Evolutionary conservation across 2,329 filamentous ascomycete genomes (phyloP), one percentile per base, ranked within the genome.

Genomic region (Epicoccum nigrum): DNA sequence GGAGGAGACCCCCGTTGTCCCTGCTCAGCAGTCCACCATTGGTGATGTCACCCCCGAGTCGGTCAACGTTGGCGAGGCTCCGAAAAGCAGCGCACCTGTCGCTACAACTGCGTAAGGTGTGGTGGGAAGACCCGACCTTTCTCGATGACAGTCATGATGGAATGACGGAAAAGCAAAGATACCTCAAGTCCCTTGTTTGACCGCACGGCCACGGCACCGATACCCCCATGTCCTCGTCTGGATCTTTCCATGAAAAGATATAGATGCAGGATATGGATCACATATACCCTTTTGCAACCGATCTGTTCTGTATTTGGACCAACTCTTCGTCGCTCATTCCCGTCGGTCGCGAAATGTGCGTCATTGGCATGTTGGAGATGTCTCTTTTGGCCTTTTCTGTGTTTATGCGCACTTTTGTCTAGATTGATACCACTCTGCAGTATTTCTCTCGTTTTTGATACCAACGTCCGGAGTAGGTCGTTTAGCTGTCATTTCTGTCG

Each of bases 351-450:
- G 55, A 55, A 65, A 69, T 67, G 59, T 58, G 68, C 62, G 67
- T 68, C 69, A 69, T 64, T 63, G 64, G 63, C 65, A 67, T 68
- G 63, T 68, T 64, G 65, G 63, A 59, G 60, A 58, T 61, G 61
- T 67, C 65, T 60, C 37, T 64, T 65, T 62, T 61, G 68, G 60
- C 49, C 62, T 63, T 55, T 64, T 61, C 59, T 59, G 52, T 68
- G 63, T 63, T 67, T 64, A 63, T 67, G 67, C 62, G 63, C 59
- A 59, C 64, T 64, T 64, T 70, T 71, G 65, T 70, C 70, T 73
- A 75, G 72, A 73, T 72, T 75, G 72, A 74, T 74, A 74, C 71
- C 72, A 75, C 71, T 70, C 55, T 71, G 65, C 68, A 67, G 58
- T 69, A 62, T 67, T 70, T 68, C 59, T 69, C 62, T 69, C 62